Conservation (phyloP, 176 grass and related monocot genomes). For the barley (Hordeum vulgare) region DNA sequence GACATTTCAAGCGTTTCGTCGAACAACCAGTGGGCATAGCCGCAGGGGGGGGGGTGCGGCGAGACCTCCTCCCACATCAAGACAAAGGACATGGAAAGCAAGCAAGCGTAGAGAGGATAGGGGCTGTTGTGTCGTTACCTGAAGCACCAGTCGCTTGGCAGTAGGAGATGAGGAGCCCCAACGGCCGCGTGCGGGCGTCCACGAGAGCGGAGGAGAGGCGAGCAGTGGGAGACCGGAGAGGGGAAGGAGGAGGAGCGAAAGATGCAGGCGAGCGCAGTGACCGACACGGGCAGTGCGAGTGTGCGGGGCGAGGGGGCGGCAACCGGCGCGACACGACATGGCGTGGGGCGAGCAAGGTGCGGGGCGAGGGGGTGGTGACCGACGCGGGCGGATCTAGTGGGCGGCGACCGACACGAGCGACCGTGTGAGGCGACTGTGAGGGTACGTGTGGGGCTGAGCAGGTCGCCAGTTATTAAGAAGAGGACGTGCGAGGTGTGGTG, state of each 20-base stretch:
- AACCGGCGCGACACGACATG: no score
- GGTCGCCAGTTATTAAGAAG: no score
- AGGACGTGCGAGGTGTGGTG: no score
- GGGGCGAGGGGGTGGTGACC: no score
- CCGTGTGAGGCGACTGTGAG: no score
- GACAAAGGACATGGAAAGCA: neutral
- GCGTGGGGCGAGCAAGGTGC: no score
- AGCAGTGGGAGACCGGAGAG: conserved; percentile 17
- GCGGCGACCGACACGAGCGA: no score
- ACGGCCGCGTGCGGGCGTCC: neutral
- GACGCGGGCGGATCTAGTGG: no score
- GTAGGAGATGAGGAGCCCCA: neutral
- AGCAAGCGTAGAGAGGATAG: neutral
- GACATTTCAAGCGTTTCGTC: neutral
- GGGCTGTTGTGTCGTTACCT: neutral
- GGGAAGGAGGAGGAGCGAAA: conserved; percentile 24
- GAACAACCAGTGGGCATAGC: neutral
- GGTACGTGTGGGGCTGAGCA: no score
- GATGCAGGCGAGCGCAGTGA: conserved; percentile 27
- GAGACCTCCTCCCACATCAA: neutral
- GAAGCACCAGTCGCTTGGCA: neutral
- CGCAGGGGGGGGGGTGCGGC: neutral
- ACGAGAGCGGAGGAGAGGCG: conserved; percentile 10
- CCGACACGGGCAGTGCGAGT: no score
- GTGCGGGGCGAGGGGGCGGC: no score